A percentile compares a stretch with the other conserved stretches of the same genome.
Conservation (phyloP, 768 basidiomycete species). For the Hysterangium stoloniferum region DNA sequence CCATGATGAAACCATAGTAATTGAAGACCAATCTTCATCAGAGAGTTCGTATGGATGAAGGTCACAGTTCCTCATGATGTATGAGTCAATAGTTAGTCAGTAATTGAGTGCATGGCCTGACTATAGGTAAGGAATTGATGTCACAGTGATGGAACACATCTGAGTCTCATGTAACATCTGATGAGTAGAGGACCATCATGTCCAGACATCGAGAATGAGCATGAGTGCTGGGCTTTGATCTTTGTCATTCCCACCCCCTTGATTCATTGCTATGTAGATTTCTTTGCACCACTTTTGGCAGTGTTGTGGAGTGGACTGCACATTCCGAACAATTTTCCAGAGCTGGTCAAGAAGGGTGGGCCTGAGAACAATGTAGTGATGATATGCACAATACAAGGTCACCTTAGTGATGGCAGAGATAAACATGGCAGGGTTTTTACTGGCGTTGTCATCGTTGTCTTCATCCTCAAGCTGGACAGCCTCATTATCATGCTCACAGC, state of each 20-base stretch:
- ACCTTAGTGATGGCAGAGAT: not conserved
- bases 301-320: conserved; percentile 7
- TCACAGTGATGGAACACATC: not conserved
- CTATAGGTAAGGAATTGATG: not conserved
- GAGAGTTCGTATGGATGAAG: conserved; percentile 16
- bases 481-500: conserved; percentile 12
- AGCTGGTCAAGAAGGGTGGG: conserved; percentile 8
- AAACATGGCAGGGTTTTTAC: not conserved
- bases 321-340: conserved; percentile 8
- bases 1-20: conserved; percentile 21
- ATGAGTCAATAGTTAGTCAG: conserved; percentile 15
- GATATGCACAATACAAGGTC: conserved; percentile 1
- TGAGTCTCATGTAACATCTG: conserved; percentile 10
- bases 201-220: conserved; percentile 9
- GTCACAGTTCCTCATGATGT: conserved; percentile 14
- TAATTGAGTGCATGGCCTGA: conserved; percentile 22
- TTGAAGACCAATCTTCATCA: conserved; percentile 23
- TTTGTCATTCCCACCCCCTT: not conserved
- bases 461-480: conserved; percentile 14
- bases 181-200: conserved; percentile 10
- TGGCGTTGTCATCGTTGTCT: not conserved
- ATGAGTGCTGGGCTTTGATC: not conserved
- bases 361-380: not conserved
- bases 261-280: not conserved
- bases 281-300: conserved; percentile 6